phyloP scores from a whole-genome alignment of 2,329 filamentous ascomycete genomes.

The Ophiostoma sp. region DNA sequence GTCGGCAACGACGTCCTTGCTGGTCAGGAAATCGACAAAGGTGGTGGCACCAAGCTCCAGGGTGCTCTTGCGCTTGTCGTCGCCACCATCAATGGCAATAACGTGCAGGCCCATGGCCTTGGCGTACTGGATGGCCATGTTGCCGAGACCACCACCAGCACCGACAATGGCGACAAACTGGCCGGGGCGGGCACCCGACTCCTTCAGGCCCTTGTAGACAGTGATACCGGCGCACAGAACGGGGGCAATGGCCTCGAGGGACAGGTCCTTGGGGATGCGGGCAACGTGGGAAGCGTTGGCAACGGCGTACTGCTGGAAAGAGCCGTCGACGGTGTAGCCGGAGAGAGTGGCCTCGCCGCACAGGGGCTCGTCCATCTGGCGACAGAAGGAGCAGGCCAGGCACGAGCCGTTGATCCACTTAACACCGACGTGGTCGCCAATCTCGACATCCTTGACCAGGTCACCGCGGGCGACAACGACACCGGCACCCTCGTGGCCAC shows the following conservation, averaged over 20 bases:
- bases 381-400: constrained; percentile 77
- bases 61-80: constrained; percentile 56
- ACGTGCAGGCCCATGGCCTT: constrained; percentile 43
- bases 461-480: constrained; percentile 76
- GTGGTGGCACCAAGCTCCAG: constrained; percentile 59
- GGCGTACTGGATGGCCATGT: constrained; percentile 43
- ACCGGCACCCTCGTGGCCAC: constrained; percentile 71
- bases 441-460: constrained; percentile 68
- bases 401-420: constrained; percentile 93
- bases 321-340: constrained; percentile 88
- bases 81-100: constrained; percentile 42
- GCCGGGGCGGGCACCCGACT: constrained; percentile 35
- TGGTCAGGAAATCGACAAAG: constrained; percentile 76
- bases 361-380: constrained; percentile 73
- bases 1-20: constrained; percentile 73
- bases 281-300: constrained; percentile 83
- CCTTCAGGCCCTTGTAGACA: constrained; percentile 38
- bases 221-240: constrained; percentile 50
- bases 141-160: constrained; percentile 47
- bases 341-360: constrained; percentile 71
- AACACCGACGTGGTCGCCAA: constrained; percentile 82
- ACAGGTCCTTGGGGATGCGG: constrained; percentile 69
- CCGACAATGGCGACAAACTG: constrained; percentile 42
- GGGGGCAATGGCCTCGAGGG: constrained; percentile 63
- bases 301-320: constrained; percentile 88